Percentiles rank a stretch among this genome's conserved stretches.
Conservation (phyloP, 495 filamentous ascomycete genomes). For the Filosporella fistucella region DNA sequence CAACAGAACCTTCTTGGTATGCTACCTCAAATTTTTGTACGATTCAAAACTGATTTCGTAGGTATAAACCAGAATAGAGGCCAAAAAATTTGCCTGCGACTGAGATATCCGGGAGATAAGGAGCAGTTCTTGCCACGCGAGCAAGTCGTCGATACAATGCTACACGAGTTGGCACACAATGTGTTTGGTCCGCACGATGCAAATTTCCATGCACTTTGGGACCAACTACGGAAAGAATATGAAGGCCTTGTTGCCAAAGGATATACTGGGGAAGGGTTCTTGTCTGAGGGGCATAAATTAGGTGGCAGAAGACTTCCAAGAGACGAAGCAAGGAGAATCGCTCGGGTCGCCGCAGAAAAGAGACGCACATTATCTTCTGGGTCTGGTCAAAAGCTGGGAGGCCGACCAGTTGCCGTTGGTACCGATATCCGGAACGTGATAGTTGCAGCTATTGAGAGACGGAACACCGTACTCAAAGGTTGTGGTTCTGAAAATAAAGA, state of each 20-base stretch:
- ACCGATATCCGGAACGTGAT: slow-evolving; percentile 73
- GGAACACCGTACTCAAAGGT: slow-evolving; percentile 62
- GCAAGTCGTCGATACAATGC: slow-evolving; percentile 82
- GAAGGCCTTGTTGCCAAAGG: slow-evolving; percentile 70
- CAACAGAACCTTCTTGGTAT: slow-evolving; percentile 69
- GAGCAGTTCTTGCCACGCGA: slow-evolving; percentile 78
- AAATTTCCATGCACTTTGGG: slow-evolving; percentile 80
- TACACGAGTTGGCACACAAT: slow-evolving; percentile 94
- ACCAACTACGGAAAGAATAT: slow-evolving; percentile 83
- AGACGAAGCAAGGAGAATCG: slow-evolving; percentile 72
- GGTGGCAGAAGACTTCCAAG: slow-evolving; percentile 64
- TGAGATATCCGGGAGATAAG: slow-evolving; percentile 73
- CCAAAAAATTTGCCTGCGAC: slow-evolving; percentile 74
- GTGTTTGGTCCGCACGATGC: slow-evolving; percentile 77
- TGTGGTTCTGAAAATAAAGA: slow-evolving; percentile 66
- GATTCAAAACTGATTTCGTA: slow-evolving; percentile 23
- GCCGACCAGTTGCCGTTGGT: slow-evolving; percentile 52
- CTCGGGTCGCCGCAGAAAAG: slow-evolving; percentile 72
- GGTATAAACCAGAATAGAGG: slow-evolving; percentile 74
- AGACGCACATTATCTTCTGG: slow-evolving; percentile 52
- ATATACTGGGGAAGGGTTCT: slow-evolving; percentile 89
- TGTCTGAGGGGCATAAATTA: slow-evolving; percentile 67
- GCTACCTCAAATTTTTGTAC: slow-evolving; percentile 1
- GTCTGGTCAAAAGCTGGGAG: slow-evolving; percentile 73
- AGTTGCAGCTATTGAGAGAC: slow-evolving; percentile 64